These are phyloP conservation scores for Ephemerocybe angulata DNA, from an alignment of 768 basidiomycete species.

Conservation along the genomic window DNA sequence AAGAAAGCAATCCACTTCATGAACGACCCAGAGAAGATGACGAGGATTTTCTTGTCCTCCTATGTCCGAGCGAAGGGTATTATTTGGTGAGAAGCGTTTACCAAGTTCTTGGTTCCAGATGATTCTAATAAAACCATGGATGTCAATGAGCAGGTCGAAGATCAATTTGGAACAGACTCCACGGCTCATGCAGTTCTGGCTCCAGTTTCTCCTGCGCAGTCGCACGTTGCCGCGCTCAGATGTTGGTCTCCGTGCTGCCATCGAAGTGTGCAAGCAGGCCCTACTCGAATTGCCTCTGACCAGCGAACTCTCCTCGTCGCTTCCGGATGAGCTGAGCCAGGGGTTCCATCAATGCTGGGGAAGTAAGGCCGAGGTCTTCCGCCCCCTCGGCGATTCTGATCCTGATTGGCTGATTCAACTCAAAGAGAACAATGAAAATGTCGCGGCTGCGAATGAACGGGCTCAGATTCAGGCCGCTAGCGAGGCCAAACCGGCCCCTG, in stretches of 20 bases:
- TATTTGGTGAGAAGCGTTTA: conserved; percentile 47
- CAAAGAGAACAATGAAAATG: neutral
- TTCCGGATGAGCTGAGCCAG: conserved; percentile 47
- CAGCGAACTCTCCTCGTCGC: conserved; percentile 38
- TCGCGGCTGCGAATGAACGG: no score
- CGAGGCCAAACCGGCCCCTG: neutral
- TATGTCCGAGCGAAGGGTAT: conserved; percentile 65
- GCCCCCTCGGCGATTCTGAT: neutral
- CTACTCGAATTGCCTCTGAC: conserved; percentile 50
- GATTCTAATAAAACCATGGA: conserved; percentile 2
- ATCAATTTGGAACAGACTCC: conserved; percentile 40
- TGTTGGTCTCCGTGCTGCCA: conserved; percentile 42
- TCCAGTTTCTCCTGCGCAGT: conserved; percentile 44
- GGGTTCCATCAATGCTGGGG: conserved; percentile 52
- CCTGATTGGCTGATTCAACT: neutral
- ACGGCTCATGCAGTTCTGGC: conserved; percentile 41
- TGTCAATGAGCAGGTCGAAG: conserved; percentile 34
- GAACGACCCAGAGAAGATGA: conserved; percentile 51
- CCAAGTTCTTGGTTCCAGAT: conserved; percentile 12
- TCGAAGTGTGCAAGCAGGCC: conserved; percentile 40
- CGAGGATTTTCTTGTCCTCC: conserved; percentile 69
- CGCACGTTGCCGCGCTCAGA: conserved; percentile 41
- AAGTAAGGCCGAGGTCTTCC: conserved; percentile 31
- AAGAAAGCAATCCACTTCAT: conserved; percentile 47
- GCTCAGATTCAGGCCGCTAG: no score